Evolutionary conservation across 768 basidiomycete genomes (phyloP), one percentile per base, ranked within the genome.

Genomic region (Xanthoconium purpureum): DNA sequence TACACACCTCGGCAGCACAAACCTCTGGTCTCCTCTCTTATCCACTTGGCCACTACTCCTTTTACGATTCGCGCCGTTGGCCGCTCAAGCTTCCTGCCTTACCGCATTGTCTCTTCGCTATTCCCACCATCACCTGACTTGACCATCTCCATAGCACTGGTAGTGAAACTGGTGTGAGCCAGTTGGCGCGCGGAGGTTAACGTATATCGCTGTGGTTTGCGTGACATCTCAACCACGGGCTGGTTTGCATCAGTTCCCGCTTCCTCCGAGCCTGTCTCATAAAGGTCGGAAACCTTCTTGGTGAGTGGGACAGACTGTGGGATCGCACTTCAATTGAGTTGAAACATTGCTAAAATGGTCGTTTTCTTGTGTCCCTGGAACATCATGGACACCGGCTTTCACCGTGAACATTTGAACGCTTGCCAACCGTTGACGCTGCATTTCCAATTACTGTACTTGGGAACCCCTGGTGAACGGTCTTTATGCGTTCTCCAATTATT

Each of bases 111-210:
- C 24, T 24, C 24, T 24, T 24, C 24, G 24, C 24, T 4, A 24
- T 24, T 55, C 50, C 32, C 37, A 40, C 54, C 24, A 24, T 59
- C 63, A 57, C 56, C 46, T 52, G 56, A 59, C 47, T 44, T 59
- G 30, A 17, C 17, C 32, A 14, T 14, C 36, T 15, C 29, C 30
- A 3, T 40, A 39, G 12, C 2, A 37, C 11, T n/a, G 50, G 24
- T 24, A 24, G 24, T 24, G 24, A 39, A 38, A 52, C 15, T 30
- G 39, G n/a, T 35, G 12, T 17, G 13, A 36, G 4, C 24, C 24
- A 6, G 33, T 36, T 14, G n/a, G 8, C 7, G 8, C 7, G 40
- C 43, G 20, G 53, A 43, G 20, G 43, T 45, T 13, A 12, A 28
- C 33, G 2, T 35, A 12, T 44, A 45, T 51, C n/a, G 28, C 37